Conservation (phyloP, 225 moss, liverwort and hornwort genomes). For the Marchantia paleacea region DNA sequence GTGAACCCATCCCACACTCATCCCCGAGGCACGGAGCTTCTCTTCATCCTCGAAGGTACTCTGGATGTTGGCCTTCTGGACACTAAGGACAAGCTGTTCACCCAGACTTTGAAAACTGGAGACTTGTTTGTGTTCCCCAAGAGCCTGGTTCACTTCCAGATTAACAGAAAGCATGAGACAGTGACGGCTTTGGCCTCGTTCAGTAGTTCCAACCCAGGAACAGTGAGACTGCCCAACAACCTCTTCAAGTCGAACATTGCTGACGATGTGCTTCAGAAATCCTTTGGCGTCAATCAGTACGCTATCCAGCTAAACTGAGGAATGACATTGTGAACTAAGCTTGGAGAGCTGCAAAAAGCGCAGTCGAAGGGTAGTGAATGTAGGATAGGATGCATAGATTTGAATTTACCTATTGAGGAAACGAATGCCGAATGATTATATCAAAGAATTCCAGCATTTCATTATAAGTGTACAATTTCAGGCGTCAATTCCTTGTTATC, state of each 20-base stretch:
- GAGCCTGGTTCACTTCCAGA: slow-evolving; percentile 21
- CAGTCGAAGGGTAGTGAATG: no score
- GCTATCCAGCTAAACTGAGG: neutral
- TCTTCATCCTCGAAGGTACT: no score
- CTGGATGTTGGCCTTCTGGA: neutral
- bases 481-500: no score
- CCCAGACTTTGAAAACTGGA: neutral
- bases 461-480: no score
- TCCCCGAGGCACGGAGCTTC: no score
- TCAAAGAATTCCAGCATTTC: no score
- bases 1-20: neutral
- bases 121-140: slow-evolving; percentile 13
- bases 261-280: neutral
- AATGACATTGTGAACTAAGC: neutral
- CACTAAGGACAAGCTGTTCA: no score
- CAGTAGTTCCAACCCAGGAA: slow-evolving; percentile 2
- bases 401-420: no score
- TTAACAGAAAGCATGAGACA: neutral
- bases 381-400: no score
- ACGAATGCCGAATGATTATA: no score
- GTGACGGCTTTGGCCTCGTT: neutral
- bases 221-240: neutral
- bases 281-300: neutral
- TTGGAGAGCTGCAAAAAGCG: neutral
- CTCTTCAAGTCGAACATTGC: neutral